Percentiles rank a stretch among this genome's conserved stretches.
These are phyloP conservation scores for Phaeotremella skinneri DNA, from an alignment of 768 basidiomycete genomes.

Conservation along the genomic window DNA sequence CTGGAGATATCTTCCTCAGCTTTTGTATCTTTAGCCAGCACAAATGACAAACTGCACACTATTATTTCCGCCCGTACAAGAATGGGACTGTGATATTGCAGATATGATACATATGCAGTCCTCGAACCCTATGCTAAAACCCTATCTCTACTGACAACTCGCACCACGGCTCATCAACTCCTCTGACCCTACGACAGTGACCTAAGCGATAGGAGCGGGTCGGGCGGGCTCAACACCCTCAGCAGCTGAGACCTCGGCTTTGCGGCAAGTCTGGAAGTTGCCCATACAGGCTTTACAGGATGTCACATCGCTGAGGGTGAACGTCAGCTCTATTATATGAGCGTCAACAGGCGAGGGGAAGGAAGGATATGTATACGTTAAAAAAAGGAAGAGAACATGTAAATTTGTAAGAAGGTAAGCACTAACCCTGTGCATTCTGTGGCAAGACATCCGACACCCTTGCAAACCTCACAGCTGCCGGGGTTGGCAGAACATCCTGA, in stretches of 20 bases:
- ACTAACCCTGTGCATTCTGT: conserved; percentile 44
- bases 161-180: background rate
- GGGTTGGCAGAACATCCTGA: conserved; percentile 42
- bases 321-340: background rate
- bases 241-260: conserved; percentile 32
- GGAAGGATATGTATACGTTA: background rate
- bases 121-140: background rate
- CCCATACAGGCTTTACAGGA: conserved; percentile 42
- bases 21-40: too few relatives aligned
- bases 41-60: too few relatives aligned
- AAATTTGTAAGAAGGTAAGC: background rate
- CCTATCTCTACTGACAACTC: background rate
- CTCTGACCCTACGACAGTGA: background rate
- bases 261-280: conserved; percentile 37
- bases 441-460: conserved; percentile 40
- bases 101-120: too few relatives aligned
- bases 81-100: too few relatives aligned
- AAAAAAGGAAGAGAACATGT: background rate
- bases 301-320: conserved; percentile 25
- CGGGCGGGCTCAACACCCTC: conserved; percentile 42
- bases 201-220: conserved; percentile 25
- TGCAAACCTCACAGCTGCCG: conserved; percentile 32
- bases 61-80: too few relatives aligned
- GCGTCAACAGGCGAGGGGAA: background rate
- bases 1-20: too few relatives aligned